Evolutionary conservation across 202 grass and related monocot genomes (phyloP).

Genomic region (Setaria italica): DNA sequence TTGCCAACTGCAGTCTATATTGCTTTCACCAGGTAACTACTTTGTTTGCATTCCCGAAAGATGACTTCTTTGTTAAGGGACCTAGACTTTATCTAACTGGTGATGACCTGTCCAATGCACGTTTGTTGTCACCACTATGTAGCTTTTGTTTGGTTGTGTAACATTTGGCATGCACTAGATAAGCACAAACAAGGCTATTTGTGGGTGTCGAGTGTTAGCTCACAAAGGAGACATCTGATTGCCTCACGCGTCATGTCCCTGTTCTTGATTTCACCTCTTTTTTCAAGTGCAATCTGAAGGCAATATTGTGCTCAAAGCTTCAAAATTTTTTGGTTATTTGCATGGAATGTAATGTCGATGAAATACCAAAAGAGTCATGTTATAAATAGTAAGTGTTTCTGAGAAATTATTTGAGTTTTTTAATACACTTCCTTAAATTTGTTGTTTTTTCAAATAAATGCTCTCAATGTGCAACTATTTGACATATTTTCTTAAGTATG

Average conservation of each 20-base stretch:
- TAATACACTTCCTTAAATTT: background rate
- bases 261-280: too few relatives aligned
- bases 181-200: background rate
- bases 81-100: background rate
- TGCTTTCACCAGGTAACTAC: background rate
- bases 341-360: too few relatives aligned
- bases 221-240: conserved; percentile 32
- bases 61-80: conserved; percentile 6
- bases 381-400: too few relatives aligned
- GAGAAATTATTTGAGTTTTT: background rate
- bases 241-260: background rate
- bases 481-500: background rate
- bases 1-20: background rate
- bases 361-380: too few relatives aligned
- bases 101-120: background rate
- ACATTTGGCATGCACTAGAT: conserved; percentile 38
- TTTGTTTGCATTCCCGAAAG: background rate
- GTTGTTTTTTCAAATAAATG: background rate
- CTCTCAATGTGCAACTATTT: background rate
- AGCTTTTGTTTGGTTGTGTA: conserved; percentile 23
- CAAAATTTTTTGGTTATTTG: background rate
- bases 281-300: background rate
- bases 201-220: conserved; percentile 39
- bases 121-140: background rate
- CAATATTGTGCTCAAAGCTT: background rate